Evolutionary conservation across 2,329 filamentous ascomycete genomes (phyloP).

Genomic region (Raffaelea arxii): DNA sequence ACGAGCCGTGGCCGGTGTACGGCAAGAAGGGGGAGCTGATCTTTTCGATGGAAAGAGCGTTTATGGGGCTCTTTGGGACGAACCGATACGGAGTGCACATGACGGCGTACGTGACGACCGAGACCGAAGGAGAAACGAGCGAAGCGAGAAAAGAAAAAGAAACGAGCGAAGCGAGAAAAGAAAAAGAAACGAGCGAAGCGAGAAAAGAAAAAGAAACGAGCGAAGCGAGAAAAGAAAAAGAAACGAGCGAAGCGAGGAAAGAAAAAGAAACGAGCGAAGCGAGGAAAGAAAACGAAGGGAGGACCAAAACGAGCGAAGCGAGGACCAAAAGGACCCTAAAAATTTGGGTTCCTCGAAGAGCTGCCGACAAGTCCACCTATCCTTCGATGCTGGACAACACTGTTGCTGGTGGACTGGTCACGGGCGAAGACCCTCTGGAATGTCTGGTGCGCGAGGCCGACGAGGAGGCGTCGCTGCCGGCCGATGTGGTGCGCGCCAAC

Average conservation of each 20-base stretch:
- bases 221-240: too few species aligned
- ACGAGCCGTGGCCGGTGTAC: constrained; percentile 75
- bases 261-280: too few species aligned
- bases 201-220: too few species aligned
- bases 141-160: too few species aligned
- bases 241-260: too few species aligned
- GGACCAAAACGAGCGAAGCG: too few species aligned
- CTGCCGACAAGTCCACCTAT: constrained; percentile 74
- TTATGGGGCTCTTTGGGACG: constrained; percentile 63
- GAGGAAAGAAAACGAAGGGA: too few species aligned
- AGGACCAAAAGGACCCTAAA: too few species aligned
- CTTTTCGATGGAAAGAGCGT: constrained; percentile 69
- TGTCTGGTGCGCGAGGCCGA: constrained; percentile 76
- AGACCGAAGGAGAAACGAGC: constrained; percentile 29
- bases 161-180: too few species aligned
- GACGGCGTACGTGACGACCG: constrained; percentile 54
- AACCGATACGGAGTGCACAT: constrained; percentile 75
- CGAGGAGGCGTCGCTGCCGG: constrained; percentile 79
- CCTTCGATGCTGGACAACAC: constrained; percentile 92
- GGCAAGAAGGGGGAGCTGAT: constrained; percentile 48
- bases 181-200: too few species aligned
- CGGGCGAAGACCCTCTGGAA: constrained; percentile 70
- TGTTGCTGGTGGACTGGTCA: constrained; percentile 73
- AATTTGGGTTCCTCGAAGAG: constrained; percentile 76
- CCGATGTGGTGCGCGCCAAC: constrained; percentile 52